Conservation (phyloP, 1,284 basidiomycete species). For the Ganoderma boninense region DNA sequence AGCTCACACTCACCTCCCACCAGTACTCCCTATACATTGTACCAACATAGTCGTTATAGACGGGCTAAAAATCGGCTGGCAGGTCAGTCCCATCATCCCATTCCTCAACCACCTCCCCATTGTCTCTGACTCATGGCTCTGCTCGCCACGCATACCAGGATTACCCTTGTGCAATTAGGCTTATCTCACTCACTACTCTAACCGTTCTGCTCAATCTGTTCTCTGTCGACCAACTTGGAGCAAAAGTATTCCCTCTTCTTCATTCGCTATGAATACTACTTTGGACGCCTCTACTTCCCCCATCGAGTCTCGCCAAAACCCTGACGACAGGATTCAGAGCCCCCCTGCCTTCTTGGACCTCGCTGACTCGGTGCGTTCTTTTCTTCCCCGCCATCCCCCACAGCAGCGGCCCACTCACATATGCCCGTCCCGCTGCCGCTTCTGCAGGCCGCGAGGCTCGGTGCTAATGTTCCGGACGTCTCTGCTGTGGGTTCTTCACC, state of each 20-base stretch:
- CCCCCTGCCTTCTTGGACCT: constrained; percentile 90
- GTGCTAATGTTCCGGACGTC: constrained; percentile 83
- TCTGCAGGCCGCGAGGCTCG: constrained; percentile 77
- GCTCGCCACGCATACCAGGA: constrained; percentile 48
- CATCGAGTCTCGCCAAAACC: constrained; percentile 71
- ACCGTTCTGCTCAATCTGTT: constrained; percentile 59
- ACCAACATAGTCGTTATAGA: constrained; percentile 78
- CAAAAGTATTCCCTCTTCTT: constrained; percentile 58
- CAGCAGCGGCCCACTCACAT: constrained; percentile 25
- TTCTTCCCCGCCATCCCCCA: constrained; percentile 13
- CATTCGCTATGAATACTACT: constrained; percentile 71
- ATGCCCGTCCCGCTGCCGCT: constrained; percentile 25
- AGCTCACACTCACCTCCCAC: constrained; percentile 33
- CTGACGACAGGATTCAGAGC: constrained; percentile 80
- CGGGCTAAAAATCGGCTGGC: constrained; percentile 77
- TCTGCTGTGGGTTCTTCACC: constrained; percentile 67
- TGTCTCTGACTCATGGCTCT: constrained; percentile 11
- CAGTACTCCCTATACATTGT: constrained; percentile 66
- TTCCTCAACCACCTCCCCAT: constrained; percentile 34
- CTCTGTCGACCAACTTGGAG: constrained; percentile 62
- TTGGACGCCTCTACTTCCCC: constrained; percentile 73
- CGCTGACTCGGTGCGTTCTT: constrained; percentile 80
- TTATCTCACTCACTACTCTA: constrained; percentile 60
- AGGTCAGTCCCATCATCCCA: constrained; percentile 52
- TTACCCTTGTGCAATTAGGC: constrained; percentile 75